These are phyloP conservation scores for Hypoxylon sp. DNA, from an alignment of 2,329 filamentous ascomycete genomes.

Conservation along the genomic window DNA sequence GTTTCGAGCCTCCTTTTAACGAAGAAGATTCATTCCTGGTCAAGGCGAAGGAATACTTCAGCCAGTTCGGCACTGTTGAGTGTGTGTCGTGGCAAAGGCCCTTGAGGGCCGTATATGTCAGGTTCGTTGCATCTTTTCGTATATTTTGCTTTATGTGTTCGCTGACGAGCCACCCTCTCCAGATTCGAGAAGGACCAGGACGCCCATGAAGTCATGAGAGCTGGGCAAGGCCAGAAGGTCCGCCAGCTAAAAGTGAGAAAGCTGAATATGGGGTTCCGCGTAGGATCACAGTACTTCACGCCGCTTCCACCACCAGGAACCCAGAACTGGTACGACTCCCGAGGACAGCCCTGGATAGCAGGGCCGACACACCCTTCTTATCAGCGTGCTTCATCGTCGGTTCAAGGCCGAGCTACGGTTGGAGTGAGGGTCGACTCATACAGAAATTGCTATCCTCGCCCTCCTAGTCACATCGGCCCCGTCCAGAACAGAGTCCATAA, in stretches of 20 bases:
- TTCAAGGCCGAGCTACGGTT: background rate
- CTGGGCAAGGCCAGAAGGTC: background rate
- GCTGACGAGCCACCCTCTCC: background rate
- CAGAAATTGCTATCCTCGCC: background rate
- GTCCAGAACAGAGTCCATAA: background rate
- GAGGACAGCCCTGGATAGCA: no score
- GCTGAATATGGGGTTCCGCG: background rate
- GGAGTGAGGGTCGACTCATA: background rate
- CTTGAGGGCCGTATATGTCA: background rate
- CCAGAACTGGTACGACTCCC: background rate
- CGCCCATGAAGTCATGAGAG: background rate
- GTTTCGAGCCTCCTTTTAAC: background rate
- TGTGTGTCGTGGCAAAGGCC: background rate
- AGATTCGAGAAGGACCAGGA: background rate
- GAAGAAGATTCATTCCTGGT: background rate
- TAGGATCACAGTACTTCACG: slow-evolving; percentile 4
- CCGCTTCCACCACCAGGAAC: background rate
- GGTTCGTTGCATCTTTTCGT: background rate
- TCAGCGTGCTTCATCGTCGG: background rate
- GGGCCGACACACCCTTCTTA: background rate
- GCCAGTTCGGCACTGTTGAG: background rate
- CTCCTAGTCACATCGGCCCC: background rate
- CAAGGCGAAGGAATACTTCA: background rate
- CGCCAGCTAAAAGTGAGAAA: no score
- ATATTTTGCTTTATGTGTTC: background rate